Base-by-base conservation (phyloP, 495 filamentous ascomycete species). In the Echria macrotheca region DNA sequence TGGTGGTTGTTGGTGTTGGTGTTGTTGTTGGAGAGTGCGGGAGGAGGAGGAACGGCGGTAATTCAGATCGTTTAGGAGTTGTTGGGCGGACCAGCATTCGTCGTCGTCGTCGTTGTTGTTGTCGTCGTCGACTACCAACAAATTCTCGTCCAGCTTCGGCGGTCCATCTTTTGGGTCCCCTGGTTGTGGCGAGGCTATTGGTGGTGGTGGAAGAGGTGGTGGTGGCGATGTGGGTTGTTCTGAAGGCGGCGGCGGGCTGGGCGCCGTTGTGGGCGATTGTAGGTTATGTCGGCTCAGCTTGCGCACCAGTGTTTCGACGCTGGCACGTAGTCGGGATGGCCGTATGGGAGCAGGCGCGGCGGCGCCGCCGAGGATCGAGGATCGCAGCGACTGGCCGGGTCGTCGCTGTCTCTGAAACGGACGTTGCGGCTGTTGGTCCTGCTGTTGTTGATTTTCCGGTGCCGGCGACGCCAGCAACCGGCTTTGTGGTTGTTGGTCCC, bases 251-350 rank as follows among this genome's bases (percentile, higher is more conserved):
- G 32, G 19, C 2, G 14, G 9, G 11, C 10, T 25, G 14, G 21
- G n/a, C 7, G 29, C 4, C 29, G 45, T 25, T 17, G 40, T 5
- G 1, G 9, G 11, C 25, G 52, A 35, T 48, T 55, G 60, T 18
- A 64, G 52, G 26, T 63, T 60, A 26, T 72, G 68, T 31, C 56
- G 50, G 58, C 66, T 70, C 43, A 70, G 55, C 45, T 64, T 60
- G 47, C 55, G 59, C 15, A 63, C 61, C 39, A 71, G 50, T 4
- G 41, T 55, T 6, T 70, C 64, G 29, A 69, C 51, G 21, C 29
- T 37, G 3, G 50, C 24, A 7, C 44, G 53, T 5, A 40, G 24
- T 10, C 46, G 33, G 9, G 46, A 6, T n/a, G 21, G 22, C 19
- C 42, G 21, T 21, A 15, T 14, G n/a, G 35, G 28, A n/a, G 23